Base-by-base conservation (phyloP, 345 rosid species). In the Syzygium aromaticum region DNA sequence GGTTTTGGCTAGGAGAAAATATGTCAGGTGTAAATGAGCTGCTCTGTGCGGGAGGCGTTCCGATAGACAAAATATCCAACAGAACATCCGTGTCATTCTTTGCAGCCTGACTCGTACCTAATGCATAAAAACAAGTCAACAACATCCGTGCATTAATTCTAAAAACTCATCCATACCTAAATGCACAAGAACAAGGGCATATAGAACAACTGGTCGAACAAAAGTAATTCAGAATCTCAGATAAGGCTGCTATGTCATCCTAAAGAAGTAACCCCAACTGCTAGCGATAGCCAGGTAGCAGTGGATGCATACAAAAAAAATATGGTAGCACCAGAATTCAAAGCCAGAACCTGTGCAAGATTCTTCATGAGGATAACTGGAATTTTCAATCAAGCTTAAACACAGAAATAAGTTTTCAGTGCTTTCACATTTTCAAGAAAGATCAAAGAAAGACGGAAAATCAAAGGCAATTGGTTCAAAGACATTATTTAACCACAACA, bases 1-100 rank as follows among this genome's bases (percentile, higher is more conserved):
- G 91, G 23, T 90, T 90, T 86, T 90, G 92, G 90, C 86, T 88
- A 77, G 94, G 86, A 86, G 95, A 93, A 90, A 96, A 90, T 67
- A 95, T 92, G 89, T 93, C 98, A 86, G 88, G 33, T n/a, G 92
- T 85, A 87, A 96, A 86, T 89, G 95, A 87, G 89, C 86, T 92
- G 90, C 86, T 94, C 88, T 93, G 98, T 54, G 88, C 91, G n/a
- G 95, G 93, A 61, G 93, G 90, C 52, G 95, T 89, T 90, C 99
- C 99, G 88, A 96, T 93, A 73, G 99, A 98, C 92, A 96, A 90
- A 87, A 96, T 94, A 94, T 95, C 99, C 88, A 96, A 89, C 86
- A 98, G 94, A 88, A 92, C 94, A 92, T 98, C 98, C 52, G 98
- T 89, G 85, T 96, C 95, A 40, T 94, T 94, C 90, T 92, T 97